These are phyloP conservation scores for Colletotrichum cordylinicola DNA, from an alignment of 2,329 filamentous ascomycete genomes.

Conservation along the genomic window DNA sequence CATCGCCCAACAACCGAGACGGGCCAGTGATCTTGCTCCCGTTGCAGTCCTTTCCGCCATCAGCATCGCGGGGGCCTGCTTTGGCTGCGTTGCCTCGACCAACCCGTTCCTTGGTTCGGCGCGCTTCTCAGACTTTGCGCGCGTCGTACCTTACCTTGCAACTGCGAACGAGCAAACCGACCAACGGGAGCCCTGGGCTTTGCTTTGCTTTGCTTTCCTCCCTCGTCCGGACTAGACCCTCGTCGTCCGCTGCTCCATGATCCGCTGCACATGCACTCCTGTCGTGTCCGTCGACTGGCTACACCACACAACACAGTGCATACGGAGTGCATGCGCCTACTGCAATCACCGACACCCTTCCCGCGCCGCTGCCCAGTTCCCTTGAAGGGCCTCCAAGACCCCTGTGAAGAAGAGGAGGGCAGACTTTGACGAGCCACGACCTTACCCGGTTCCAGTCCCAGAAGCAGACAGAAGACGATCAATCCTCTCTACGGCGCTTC, in stretches of 20 bases:
- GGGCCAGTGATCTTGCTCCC: background rate
- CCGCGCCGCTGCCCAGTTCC: background rate
- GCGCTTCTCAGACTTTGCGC: constrained; percentile 12
- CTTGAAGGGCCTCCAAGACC: background rate
- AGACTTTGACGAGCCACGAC: constrained; percentile 4
- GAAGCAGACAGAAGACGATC: constrained; percentile 3
- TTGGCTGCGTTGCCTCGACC: constrained; percentile 3
- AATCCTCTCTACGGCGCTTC: constrained; percentile 8
- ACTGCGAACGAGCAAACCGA: constrained; percentile 9
- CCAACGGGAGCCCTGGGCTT: constrained; percentile 2
- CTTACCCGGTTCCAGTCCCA: constrained; percentile 3
- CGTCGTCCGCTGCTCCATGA: constrained; percentile 15
- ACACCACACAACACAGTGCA: constrained; percentile 26
- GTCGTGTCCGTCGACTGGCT: constrained; percentile 37
- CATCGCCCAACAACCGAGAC: background rate
- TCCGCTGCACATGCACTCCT: constrained; percentile 42
- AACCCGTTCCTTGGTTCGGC: constrained; percentile 8
- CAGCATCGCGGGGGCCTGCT: constrained; percentile 2
- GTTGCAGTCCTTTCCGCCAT: background rate
- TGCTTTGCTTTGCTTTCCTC: constrained; percentile 10
- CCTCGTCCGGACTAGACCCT: constrained; percentile 10
- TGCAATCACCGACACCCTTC: constrained; percentile 15
- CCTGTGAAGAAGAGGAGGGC: constrained; percentile 8
- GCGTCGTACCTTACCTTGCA: constrained; percentile 18
- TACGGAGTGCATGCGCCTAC: constrained; percentile 17